These are phyloP conservation scores for Marsdenia floribunda DNA, from an alignment of 257 asterid species.

Conservation along the genomic window DNA sequence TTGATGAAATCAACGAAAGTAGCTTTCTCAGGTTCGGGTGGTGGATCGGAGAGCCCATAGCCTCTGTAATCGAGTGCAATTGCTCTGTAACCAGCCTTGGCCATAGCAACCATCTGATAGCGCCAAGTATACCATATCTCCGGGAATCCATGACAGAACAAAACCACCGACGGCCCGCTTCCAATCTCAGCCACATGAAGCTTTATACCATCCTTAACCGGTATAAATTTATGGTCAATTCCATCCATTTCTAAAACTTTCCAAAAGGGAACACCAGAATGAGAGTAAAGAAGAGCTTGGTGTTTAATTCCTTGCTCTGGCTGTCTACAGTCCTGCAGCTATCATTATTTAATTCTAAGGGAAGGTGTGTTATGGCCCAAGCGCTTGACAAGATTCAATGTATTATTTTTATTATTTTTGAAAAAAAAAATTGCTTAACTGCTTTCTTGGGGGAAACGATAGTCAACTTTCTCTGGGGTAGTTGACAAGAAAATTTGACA, in stretches of 20 bases:
- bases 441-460: neutral
- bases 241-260: conserved; percentile 14
- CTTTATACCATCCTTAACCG: conserved; percentile 24
- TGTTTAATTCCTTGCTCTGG: neutral
- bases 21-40: conserved; percentile 42
- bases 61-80: conserved; percentile 65
- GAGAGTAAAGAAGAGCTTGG: neutral
- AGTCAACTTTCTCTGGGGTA: neutral
- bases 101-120: conserved; percentile 33
- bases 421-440: neutral
- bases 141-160: conserved; percentile 31
- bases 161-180: conserved; percentile 16
- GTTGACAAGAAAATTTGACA: neutral
- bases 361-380: neutral
- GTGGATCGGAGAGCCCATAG: conserved; percentile 51
- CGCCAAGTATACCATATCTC: conserved; percentile 42
- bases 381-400: neutral
- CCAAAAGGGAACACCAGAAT: neutral
- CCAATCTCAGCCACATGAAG: conserved; percentile 32
- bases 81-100: conserved; percentile 46
- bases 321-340: neutral
- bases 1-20: conserved; percentile 25
- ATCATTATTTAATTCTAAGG: neutral
- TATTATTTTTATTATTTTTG: neutral
- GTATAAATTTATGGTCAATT: conserved; percentile 25